These are phyloP conservation scores for Fragilariopsis cylindrus DNA, from an alignment of 108 stramenopile species.

Conservation along the genomic window DNA sequence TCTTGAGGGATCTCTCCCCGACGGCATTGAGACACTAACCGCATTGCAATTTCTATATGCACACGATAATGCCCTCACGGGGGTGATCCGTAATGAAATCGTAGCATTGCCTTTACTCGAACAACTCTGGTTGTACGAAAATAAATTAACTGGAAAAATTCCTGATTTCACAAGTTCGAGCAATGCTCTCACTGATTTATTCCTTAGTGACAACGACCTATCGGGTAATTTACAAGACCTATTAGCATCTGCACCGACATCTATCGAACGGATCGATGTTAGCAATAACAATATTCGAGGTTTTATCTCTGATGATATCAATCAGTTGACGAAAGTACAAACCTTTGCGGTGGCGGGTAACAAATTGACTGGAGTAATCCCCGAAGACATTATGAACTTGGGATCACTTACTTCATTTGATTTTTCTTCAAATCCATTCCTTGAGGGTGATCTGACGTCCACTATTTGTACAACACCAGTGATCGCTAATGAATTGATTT, in stretches of 20 bases:
- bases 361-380: background rate
- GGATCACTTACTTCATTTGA: background rate
- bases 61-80: constrained; percentile 50
- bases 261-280: constrained; percentile 2
- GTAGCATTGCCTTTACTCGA: constrained; percentile 34
- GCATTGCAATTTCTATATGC: constrained; percentile 32
- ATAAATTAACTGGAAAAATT: constrained; percentile 53
- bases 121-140: constrained; percentile 54
- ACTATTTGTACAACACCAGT: background rate
- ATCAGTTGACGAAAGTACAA: background rate
- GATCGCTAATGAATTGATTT: background rate
- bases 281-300: constrained; percentile 1
- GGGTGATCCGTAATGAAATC: constrained; percentile 45
- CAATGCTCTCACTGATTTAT: background rate
- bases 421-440: constrained; percentile 9
- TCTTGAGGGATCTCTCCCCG: constrained; percentile 5
- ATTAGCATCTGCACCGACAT: background rate
- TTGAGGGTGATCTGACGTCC: constrained; percentile 1
- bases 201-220: background rate
- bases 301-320: constrained; percentile 1
- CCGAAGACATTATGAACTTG: background rate
- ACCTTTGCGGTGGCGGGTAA: background rate
- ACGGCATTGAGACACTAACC: constrained; percentile 13
- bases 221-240: background rate
- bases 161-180: constrained; percentile 15